Base-by-base conservation (phyloP, 805 yeast species). In the Metschnikowia koreensis region DNA sequence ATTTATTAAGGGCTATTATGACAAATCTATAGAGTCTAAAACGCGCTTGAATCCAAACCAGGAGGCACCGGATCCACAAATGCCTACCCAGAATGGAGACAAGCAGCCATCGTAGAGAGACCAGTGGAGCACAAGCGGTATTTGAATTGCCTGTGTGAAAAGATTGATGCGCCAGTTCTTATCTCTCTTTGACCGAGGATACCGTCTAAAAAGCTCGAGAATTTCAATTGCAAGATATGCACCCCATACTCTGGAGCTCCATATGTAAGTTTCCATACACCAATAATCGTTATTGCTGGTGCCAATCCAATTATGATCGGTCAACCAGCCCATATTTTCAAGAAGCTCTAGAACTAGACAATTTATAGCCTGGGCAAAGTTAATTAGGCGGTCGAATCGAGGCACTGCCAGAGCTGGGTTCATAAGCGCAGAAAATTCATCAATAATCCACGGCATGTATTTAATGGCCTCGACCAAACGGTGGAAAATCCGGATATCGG, bases 171-270 rank as follows among this genome's bases (percentile, higher is more conserved):
- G 62, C 78, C 78, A 74, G 47, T 58, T 50, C 46, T 54, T 59
- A 53, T 72, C 60, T 70, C 77, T 64, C 52, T 71, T 67, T 13
- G 66, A 60, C 8, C 60, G 46, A 1, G 79, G 78, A n/a, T 70
- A 67, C 55, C 75, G 64, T 60, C 79, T 66, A 48, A 74, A 51
- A 36, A 71, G 63, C 57, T 74, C 78, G 9, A 73, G 39, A n/a
- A 74, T 64, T 52, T 74, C 79, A 45, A 73, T 59, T 12, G 66
- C 53, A 13, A 74, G 53, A 53, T 74, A 74, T 1, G 66, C 68
- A 1, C 77, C 79, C 79, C 79, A 74, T 17, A 74, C 70, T 44
- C 78, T 62, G 27, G 73, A 71, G 55, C 76, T 68, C 78, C 78
- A 74, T 34, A 74, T 65, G 55, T 74, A 74, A 2, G 77, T 68